Base-by-base conservation (phyloP, 1,284 basidiomycete species). In the Wolfiporia cocos region DNA sequence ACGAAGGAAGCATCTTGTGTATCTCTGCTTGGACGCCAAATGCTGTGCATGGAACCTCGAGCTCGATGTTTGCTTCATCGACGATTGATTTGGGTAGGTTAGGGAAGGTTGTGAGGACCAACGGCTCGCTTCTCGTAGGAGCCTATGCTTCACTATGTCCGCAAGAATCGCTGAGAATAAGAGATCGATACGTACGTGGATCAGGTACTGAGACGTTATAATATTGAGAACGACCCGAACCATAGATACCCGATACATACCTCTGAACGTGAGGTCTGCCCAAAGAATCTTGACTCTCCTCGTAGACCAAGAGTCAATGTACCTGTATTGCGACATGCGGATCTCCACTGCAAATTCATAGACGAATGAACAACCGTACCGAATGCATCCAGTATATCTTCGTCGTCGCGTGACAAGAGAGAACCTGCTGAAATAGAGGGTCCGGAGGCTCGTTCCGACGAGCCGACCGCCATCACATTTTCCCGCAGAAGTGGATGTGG, bases 231-330 rank as follows among this genome's bases (percentile, higher is more conserved):
- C n/a, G n/a, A n/a, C n/a, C n/a, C n/a, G n/a, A n/a, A n/a, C n/a
- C n/a, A n/a, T n/a, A n/a, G n/a, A n/a, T n/a, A n/a, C n/a, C n/a
- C 9, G 22, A 18, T 7, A 7, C 66, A 41, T 51, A 80, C 80
- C 68, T 85, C 81, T 28, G 77, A 70, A 18, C 79, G 70, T 2
- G 81, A 76, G 2, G 79, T 82, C 43, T 73, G 69, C 14, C 81
- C 79, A 47, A 78, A 69, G 54, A 79, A 83, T 32, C 59, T 68
- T 1, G 73, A 66, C 53, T 76, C 76, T 0, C 77, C 78, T 32
- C 71, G 59, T 21, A 67, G 53, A 10, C 74, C 75, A 10, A 83
- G 66, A 5, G 73, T 74, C 28, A 85, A 60, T 14, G 81, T 82
- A 12, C 81, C 80, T 80, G 34, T 5, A n/a, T 12, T n/a, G n/a